phyloP scores from a whole-genome alignment of 1,284 basidiomycete genomes.

The Ganoderma sinense region DNA sequence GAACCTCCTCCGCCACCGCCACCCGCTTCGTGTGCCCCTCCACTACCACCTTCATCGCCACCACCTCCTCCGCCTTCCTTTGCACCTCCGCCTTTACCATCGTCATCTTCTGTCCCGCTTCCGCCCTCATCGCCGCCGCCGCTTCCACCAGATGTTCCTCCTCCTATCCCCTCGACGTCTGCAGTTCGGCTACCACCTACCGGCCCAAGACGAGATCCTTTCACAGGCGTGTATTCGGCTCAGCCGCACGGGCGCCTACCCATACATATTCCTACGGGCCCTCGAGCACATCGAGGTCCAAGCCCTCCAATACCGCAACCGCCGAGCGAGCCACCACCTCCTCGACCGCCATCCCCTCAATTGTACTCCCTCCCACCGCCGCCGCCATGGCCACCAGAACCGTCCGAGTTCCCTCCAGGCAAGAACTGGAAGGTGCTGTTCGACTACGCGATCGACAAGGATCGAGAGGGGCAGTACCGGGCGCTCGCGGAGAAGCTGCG shows the following conservation, averaged over 20 bases:
- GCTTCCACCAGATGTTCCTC: constrained; percentile 25
- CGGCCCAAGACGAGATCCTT: constrained; percentile 28
- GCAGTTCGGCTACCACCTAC: constrained; percentile 32
- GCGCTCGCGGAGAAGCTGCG: constrained; percentile 62
- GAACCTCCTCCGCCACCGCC: constrained; percentile 33
- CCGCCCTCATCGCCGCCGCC: constrained; percentile 30
- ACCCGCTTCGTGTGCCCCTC: constrained; percentile 31
- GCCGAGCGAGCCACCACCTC: constrained; percentile 34
- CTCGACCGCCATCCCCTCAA: constrained; percentile 37
- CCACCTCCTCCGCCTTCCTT: constrained; percentile 27
- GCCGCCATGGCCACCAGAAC: constrained; percentile 55
- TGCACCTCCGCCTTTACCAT: constrained; percentile 28
- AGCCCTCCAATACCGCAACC: constrained; percentile 30
- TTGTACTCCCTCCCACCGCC: constrained; percentile 47
- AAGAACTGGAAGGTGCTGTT: constrained; percentile 67
- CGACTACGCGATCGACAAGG: constrained; percentile 63
- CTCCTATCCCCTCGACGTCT: constrained; percentile 26
- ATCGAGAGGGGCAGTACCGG: constrained; percentile 52
- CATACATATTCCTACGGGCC: constrained; percentile 22
- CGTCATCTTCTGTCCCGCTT: constrained; percentile 21
- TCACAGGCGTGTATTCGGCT: constrained; percentile 22
- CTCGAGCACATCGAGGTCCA: constrained; percentile 22
- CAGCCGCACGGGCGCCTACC: constrained; percentile 11
- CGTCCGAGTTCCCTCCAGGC: constrained; percentile 52
- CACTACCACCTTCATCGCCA: constrained; percentile 32